Percentiles rank a stretch among this genome's conserved stretches.
Conservation (phyloP, 257 asterid species). For the Solanum peruvianum region DNA sequence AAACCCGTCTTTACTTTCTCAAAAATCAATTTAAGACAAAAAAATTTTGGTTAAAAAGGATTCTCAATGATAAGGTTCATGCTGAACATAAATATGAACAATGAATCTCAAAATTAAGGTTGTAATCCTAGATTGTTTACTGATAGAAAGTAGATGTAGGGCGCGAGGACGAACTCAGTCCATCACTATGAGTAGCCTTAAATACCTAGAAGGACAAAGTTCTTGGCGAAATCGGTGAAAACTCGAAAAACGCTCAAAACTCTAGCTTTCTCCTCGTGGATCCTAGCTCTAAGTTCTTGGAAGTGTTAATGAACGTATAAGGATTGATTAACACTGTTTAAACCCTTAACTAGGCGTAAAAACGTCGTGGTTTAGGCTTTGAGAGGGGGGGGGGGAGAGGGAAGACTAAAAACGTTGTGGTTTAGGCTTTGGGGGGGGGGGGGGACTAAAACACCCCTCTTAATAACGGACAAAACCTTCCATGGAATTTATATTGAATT, state of each 20-base stretch:
- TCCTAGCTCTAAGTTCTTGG: neutral
- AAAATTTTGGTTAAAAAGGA: no score
- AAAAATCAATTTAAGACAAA: no score
- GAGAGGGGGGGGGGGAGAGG: neutral
- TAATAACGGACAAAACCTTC: neutral
- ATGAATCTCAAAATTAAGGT: no score
- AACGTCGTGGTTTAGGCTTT: neutral
- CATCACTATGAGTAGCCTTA: no score
- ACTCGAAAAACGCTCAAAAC: neutral
- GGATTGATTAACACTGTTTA: neutral
- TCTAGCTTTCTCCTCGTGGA: neutral
- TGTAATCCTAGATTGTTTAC: no score
- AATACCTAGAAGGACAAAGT: neutral
- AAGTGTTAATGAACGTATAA: neutral
- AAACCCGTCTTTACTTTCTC: no score
- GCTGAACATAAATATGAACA: no score
- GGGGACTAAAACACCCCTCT: neutral
- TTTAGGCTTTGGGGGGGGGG: neutral
- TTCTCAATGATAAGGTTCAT: no score
- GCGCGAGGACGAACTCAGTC: no score
- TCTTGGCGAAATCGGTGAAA: neutral
- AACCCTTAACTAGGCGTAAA: no score
- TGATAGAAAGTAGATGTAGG: no score
- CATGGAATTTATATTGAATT: neutral
- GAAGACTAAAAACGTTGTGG: no score